Conservation (phyloP, 2,329 filamentous ascomycete species). For the Diaporthe eres region DNA sequence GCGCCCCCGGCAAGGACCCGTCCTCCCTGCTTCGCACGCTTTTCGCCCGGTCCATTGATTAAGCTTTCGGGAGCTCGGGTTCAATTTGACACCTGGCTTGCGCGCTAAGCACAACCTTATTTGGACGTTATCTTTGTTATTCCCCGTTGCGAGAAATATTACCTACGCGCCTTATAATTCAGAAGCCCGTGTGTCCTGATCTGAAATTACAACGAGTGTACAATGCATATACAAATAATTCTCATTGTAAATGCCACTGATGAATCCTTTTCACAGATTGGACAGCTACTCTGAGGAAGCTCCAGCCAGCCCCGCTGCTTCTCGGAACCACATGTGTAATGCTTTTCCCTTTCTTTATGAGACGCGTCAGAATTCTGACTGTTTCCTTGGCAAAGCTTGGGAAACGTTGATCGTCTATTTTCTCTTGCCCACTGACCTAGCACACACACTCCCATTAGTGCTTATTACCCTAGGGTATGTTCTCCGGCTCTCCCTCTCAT, state of each 20-base stretch:
- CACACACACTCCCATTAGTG: neutral
- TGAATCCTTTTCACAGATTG: neutral
- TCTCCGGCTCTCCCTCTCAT: neutral
- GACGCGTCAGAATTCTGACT: neutral
- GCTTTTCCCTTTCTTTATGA: neutral
- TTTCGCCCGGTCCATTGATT: neutral
- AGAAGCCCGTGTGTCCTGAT: neutral
- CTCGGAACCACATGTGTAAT: neutral
- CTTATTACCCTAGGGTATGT: neutral
- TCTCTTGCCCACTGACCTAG: neutral
- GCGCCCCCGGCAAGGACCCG: neutral
- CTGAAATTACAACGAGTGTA: neutral
- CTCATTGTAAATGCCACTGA: neutral
- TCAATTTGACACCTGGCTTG: neutral
- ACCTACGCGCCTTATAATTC: neutral
- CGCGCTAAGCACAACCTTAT: slow-evolving; percentile 15
- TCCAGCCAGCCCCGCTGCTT: neutral
- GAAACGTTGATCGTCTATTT: neutral
- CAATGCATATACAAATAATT: no score
- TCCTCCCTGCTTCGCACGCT: neutral
- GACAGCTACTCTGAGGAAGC: neutral
- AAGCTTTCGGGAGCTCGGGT: slow-evolving; percentile 20
- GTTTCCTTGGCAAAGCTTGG: neutral
- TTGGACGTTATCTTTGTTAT: neutral
- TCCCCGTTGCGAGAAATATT: neutral